Evolutionary conservation across 2,329 filamentous ascomycete genomes (phyloP).

Genomic region (Aaosphaeria pasadenensis): DNA sequence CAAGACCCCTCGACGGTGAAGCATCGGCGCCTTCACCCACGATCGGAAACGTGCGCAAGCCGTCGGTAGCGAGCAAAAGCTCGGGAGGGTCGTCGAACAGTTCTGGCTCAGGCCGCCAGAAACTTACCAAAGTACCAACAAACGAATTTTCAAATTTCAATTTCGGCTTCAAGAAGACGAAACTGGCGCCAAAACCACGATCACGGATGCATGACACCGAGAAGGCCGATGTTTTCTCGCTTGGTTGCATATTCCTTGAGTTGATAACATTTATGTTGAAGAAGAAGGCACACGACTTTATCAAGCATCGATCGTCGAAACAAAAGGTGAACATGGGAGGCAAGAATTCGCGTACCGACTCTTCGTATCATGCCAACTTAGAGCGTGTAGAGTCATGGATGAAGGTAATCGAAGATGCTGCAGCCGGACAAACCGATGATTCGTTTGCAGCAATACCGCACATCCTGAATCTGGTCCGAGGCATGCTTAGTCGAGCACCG

Average conservation of each 20-base stretch:
- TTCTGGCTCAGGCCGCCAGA: slow-evolving; percentile 30
- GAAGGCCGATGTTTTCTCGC: slow-evolving; percentile 67
- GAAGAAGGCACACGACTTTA: slow-evolving; percentile 63
- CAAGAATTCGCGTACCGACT: slow-evolving; percentile 60
- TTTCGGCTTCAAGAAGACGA: slow-evolving; percentile 33
- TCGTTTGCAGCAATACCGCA: slow-evolving; percentile 40
- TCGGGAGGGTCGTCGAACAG: slow-evolving; percentile 33
- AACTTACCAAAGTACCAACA: slow-evolving; percentile 30
- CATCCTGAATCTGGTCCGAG: slow-evolving; percentile 39
- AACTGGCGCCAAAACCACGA: slow-evolving; percentile 22
- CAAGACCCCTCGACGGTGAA: slow-evolving; percentile 15
- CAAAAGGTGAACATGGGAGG: slow-evolving; percentile 50
- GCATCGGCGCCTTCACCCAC: slow-evolving; percentile 7
- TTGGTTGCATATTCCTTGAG: slow-evolving; percentile 71
- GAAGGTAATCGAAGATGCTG: slow-evolving; percentile 58
- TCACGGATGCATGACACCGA: slow-evolving; percentile 32
- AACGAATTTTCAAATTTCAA: slow-evolving; percentile 36
- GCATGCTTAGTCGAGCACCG: slow-evolving; percentile 43
- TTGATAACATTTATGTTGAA: slow-evolving; percentile 68
- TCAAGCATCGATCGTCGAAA: slow-evolving; percentile 63
- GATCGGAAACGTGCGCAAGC: slow-evolving; percentile 19
- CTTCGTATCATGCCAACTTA: slow-evolving; percentile 70
- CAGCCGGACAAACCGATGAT: slow-evolving; percentile 37
- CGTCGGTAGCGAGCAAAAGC: slow-evolving; percentile 33
- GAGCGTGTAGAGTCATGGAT: slow-evolving; percentile 70